phyloP scores from a whole-genome alignment of 2,329 filamentous ascomycete species.

The Clonostachys solani region DNA sequence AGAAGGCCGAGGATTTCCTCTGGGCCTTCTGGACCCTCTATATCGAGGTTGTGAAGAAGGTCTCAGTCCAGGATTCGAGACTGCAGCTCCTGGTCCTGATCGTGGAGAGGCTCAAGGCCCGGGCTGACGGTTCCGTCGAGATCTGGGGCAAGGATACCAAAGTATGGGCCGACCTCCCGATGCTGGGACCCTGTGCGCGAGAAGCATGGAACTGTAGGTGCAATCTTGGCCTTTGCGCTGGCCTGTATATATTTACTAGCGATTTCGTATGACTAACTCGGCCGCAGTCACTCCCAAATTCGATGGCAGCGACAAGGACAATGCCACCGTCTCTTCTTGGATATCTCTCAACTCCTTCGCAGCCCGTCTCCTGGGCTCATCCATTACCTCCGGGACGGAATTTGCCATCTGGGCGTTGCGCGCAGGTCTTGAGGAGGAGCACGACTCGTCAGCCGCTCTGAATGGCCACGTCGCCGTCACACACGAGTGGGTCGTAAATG shows the following conservation, averaged over 20 bases:
- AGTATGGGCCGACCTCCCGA: conserved; percentile 22
- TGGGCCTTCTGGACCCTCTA: conserved; percentile 20
- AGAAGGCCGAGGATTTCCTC: conserved; percentile 15
- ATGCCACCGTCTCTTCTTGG: conserved; percentile 14
- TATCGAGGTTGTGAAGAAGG: conserved; percentile 12
- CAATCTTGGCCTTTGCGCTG: background rate
- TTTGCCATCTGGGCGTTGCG: conserved; percentile 23
- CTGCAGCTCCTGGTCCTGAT: conserved; percentile 13
- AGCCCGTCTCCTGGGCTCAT: conserved; percentile 18
- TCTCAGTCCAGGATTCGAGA: conserved; percentile 17
- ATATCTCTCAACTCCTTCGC: conserved; percentile 24
- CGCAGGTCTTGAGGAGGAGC: conserved; percentile 17
- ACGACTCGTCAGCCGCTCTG: conserved; percentile 6
- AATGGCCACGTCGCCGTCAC: conserved; percentile 13
- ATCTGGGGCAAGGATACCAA: conserved; percentile 16
- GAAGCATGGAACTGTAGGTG: conserved; percentile 21
- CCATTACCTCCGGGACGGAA: conserved; percentile 13
- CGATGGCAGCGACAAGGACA: conserved; percentile 12
- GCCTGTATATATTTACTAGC: background rate
- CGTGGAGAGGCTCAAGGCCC: conserved; percentile 12
- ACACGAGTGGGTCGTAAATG: conserved; percentile 21
- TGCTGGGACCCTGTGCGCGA: conserved; percentile 19
- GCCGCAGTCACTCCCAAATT: conserved; percentile 13
- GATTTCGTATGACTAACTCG: background rate
- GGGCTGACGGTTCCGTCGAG: conserved; percentile 12